Evolutionary conservation across 805 yeast genomes (phyloP).

Genomic region (Metschnikowia lachancei): DNA sequence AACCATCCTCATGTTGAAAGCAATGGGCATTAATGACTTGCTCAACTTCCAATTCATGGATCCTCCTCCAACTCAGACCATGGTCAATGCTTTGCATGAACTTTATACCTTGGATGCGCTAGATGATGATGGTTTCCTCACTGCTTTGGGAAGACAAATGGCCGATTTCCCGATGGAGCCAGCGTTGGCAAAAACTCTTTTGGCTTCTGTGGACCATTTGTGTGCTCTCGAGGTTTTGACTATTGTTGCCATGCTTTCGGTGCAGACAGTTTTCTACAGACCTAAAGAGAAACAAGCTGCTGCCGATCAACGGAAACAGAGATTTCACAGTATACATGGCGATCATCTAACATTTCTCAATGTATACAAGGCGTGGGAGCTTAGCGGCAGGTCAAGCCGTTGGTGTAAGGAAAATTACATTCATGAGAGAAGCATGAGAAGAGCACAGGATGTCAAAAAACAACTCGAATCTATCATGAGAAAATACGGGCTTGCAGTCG

Average conservation of each 20-base stretch:
- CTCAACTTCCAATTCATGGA: constrained; percentile 88
- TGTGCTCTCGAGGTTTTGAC: constrained; percentile 81
- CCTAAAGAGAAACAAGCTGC: constrained; percentile 73
- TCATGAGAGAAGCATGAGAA: constrained; percentile 70
- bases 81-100: constrained; percentile 77
- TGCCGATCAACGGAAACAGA: constrained; percentile 74
- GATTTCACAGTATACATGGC: constrained; percentile 72
- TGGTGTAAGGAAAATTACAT: constrained; percentile 84
- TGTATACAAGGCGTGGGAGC: constrained; percentile 74
- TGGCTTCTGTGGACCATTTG: constrained; percentile 63
- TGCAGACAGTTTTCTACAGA: constrained; percentile 74
- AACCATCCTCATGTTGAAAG: constrained; percentile 81
- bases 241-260: constrained; percentile 88
- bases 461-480: constrained; percentile 64
- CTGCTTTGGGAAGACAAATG: constrained; percentile 76
- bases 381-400: constrained; percentile 48
- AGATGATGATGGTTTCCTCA: constrained; percentile 72
- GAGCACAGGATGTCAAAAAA: constrained; percentile 76
- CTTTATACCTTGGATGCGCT: constrained; percentile 80
- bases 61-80: constrained; percentile 74
- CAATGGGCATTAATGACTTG: constrained; percentile 84
- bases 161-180: constrained; percentile 97
- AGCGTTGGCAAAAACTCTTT: constrained; percentile 72
- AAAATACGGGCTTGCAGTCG: constrained; percentile 42
- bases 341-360: constrained; percentile 83